Evolutionary conservation across 129 eudicot genomes (phyloP).

Genomic region (Artemisia tridentata): DNA sequence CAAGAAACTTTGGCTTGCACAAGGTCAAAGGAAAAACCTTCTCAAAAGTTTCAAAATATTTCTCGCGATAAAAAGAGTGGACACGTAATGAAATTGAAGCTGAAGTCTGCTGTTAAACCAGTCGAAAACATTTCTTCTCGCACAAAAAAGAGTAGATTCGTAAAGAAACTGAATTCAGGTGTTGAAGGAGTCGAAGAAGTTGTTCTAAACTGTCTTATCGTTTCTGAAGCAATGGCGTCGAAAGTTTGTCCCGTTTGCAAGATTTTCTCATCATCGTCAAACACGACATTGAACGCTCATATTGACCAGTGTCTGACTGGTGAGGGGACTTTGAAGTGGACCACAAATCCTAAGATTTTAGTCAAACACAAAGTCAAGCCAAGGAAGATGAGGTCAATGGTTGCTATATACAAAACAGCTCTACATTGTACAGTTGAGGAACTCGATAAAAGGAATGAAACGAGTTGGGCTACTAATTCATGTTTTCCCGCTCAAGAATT

Average conservation of each 20-base stretch:
- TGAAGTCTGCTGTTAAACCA: conserved; percentile 27
- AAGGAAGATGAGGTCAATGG: conserved; percentile 61
- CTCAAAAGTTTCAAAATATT: no score
- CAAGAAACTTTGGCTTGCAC: no score
- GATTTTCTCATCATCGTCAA: no score
- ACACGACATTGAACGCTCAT: conserved; percentile 92
- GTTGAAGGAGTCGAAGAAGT: conserved; percentile 41
- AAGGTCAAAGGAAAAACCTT: no score
- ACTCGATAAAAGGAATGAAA: conserved; percentile 85
- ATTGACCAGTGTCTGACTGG: conserved; percentile 89
- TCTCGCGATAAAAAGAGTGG: no score
- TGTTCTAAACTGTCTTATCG: conserved; percentile 4
- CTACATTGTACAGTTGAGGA: conserved; percentile 74
- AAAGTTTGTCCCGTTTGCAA: conserved; percentile 79
- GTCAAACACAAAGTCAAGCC: conserved; percentile 74
- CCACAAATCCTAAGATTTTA: conserved; percentile 39
- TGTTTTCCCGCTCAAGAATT: conserved; percentile 40
- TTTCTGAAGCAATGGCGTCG: conserved; percentile 64
- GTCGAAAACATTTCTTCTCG: conserved; percentile 21
- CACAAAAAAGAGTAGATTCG: conserved; percentile 54
- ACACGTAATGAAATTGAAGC: no score
- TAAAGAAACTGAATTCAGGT: conserved; percentile 42
- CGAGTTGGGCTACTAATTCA: conserved; percentile 66
- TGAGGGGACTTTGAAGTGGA: conserved; percentile 51
- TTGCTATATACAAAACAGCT: conserved; percentile 73